Evolutionary conservation across 2,329 filamentous ascomycete genomes (phyloP), one percentile per base, ranked within the genome.

Genomic region (Hypoxylon sp.): DNA sequence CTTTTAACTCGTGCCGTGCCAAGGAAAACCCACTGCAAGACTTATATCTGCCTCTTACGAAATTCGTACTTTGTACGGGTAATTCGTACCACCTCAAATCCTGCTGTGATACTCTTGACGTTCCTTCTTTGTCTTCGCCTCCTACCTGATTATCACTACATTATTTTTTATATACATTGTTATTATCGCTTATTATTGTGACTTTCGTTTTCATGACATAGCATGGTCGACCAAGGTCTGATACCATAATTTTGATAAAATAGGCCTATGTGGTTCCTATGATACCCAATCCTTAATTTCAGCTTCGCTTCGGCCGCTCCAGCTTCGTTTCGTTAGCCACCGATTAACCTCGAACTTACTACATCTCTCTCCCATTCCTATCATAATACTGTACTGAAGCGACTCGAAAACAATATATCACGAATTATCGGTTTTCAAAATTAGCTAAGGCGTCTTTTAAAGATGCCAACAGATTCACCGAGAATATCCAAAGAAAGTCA

Each of bases 381-480:
- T 51, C 17, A 2, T 44, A 50, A 39, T 29, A 22, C 14, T 11
- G 50, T 5, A 29, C 9, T 5, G 29, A 17, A 22, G 17, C 39
- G 42, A 47, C 5, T 52, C 24, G 47, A 59, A 54, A 67, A 0
- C 14, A 22, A 19, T 50, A 54, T 3, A 14, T 24, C 26, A 29
- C 59, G 29, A 59, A 37, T n/a, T 50, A 54, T 46, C 59, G 51
- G 47, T 24, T 39, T 39, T 24, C 17, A 29, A 58, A 22, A 22
- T 35, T 17, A 52, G 35, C 17, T 29, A 3, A 35, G 42, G 50
- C 67, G 19, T 57, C 46, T 17, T 64, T 31, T 46, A 13, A 63
- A 65, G 53, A 71, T 70, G 69, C 1, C 54, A 17, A 29, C 46
- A 52, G 66, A 69, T 17, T 69, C 72, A 35, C 67, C 66, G 50